Conservation (phyloP, 768 basidiomycete genomes). For the Hebeloma cylindrosporum region DNA sequence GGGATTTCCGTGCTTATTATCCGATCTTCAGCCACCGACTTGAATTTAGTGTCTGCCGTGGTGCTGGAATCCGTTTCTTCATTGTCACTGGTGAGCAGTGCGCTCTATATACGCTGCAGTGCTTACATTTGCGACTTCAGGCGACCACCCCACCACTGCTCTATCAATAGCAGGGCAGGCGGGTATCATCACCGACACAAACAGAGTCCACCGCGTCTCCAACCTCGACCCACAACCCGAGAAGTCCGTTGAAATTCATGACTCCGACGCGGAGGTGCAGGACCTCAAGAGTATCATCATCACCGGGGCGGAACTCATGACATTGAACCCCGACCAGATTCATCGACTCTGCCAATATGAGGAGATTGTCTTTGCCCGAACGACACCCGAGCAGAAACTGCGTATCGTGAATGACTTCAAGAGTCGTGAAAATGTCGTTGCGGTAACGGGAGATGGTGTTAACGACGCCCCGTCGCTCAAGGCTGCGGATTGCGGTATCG, state of each 20-base stretch:
- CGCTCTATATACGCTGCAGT: background rate
- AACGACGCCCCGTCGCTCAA: constrained; percentile 61
- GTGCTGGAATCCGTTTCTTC: constrained; percentile 61
- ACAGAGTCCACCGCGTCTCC: constrained; percentile 34
- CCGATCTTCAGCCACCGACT: background rate
- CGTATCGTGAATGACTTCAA: constrained; percentile 63
- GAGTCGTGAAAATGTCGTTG: constrained; percentile 50
- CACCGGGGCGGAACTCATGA: constrained; percentile 41
- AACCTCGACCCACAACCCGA: constrained; percentile 35
- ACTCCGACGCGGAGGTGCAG: constrained; percentile 28
- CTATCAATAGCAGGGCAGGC: constrained; percentile 63
- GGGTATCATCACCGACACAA: constrained; percentile 49
- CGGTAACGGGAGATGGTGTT: constrained; percentile 68
- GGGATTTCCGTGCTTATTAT: background rate
- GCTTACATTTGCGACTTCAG: too few species aligned
- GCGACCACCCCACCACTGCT: constrained; percentile 60
- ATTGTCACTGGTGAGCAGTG: constrained; percentile 52
- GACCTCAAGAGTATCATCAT: constrained; percentile 38
- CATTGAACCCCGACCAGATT: constrained; percentile 33
- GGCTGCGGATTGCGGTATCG: constrained; percentile 62
- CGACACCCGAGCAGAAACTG: constrained; percentile 64
- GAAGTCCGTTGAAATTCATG: constrained; percentile 23
- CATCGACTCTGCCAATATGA: constrained; percentile 37
- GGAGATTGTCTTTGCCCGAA: constrained; percentile 61
- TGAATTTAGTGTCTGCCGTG: constrained; percentile 37